A percentile compares a stretch with the other conserved stretches of the same genome.
Evolutionary conservation across 805 yeast genomes (phyloP).

Genomic region (Ogataea polymorpha): DNA sequence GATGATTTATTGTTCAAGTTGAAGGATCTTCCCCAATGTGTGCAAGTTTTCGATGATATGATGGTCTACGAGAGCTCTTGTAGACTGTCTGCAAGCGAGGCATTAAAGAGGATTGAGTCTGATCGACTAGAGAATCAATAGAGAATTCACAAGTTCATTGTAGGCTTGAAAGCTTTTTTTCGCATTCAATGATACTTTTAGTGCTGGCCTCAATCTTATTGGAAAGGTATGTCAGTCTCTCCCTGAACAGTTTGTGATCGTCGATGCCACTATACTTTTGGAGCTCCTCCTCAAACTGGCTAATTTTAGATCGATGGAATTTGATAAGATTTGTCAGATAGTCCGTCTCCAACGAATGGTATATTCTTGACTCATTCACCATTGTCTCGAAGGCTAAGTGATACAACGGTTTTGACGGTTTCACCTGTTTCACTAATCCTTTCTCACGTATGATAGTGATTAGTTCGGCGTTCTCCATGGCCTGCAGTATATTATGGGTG

Average conservation of each 20-base stretch:
- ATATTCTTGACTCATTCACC: conserved; percentile 52
- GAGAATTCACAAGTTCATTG: neutral
- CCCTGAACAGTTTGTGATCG: conserved; percentile 51
- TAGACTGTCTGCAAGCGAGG: conserved; percentile 32
- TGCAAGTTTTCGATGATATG: conserved; percentile 39
- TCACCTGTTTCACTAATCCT: conserved; percentile 64
- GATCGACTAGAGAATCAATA: too few relatives aligned
- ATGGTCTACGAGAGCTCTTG: conserved; percentile 39
- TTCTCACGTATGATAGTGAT: conserved; percentile 69
- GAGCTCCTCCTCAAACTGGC: conserved; percentile 69
- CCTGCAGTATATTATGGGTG: conserved; percentile 54
- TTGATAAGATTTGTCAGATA: conserved; percentile 53
- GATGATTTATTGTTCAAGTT: conserved; percentile 36
- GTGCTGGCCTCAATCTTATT: conserved; percentile 65
- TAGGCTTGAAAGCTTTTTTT: conserved; percentile 34
- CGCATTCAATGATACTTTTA: conserved; percentile 45
- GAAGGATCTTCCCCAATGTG: conserved; percentile 14
- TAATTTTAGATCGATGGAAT: conserved; percentile 60
- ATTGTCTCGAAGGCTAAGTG: conserved; percentile 74
- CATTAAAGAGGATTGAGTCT: conserved; percentile 5
- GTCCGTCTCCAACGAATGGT: conserved; percentile 60
- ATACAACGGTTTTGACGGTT: conserved; percentile 82
- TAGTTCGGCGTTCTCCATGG: conserved; percentile 77
- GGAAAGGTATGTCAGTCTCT: conserved; percentile 64
- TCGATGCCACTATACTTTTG: conserved; percentile 50